phyloP scores from a whole-genome alignment of 169 alveolate genomes.

The Plasmodium billcollinsi region DNA sequence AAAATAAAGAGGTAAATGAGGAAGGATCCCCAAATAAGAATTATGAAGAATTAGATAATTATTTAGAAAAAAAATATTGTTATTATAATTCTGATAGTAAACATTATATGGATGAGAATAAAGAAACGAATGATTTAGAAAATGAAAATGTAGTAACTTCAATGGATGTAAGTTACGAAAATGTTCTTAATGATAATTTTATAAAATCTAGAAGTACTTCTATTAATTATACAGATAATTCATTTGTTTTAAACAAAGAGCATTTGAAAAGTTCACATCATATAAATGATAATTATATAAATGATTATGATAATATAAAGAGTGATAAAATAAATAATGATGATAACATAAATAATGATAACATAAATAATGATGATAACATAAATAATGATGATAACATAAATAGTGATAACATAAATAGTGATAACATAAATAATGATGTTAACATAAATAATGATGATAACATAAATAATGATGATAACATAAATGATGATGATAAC shows the following conservation, averaged over 20 bases:
- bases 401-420: background rate
- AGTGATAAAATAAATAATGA: background rate
- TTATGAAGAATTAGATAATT: too few relatives aligned
- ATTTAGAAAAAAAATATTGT: too few relatives aligned
- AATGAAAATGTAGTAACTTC: conserved; percentile 18
- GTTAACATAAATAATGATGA: background rate
- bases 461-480: background rate
- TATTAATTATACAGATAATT: conserved; percentile 29
- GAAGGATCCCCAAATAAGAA: too few relatives aligned
- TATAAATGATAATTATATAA: too few relatives aligned
- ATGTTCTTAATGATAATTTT: conserved; percentile 15
- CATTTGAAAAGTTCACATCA: background rate
- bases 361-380: background rate
- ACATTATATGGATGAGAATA: conserved; percentile 1
- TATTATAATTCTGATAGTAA: background rate
- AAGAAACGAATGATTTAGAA: background rate
- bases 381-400: background rate
- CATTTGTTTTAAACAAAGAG: conserved; percentile 1
- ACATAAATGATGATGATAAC: background rate
- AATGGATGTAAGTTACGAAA: conserved; percentile 29
- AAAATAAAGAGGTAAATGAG: too few relatives aligned
- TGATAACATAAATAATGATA: background rate
- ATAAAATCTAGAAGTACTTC: conserved; percentile 30
- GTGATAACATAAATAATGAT: background rate
- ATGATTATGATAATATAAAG: too few relatives aligned